Evolutionary conservation across 768 basidiomycete species (phyloP).

Genomic region (Exsudoporus frostii): DNA sequence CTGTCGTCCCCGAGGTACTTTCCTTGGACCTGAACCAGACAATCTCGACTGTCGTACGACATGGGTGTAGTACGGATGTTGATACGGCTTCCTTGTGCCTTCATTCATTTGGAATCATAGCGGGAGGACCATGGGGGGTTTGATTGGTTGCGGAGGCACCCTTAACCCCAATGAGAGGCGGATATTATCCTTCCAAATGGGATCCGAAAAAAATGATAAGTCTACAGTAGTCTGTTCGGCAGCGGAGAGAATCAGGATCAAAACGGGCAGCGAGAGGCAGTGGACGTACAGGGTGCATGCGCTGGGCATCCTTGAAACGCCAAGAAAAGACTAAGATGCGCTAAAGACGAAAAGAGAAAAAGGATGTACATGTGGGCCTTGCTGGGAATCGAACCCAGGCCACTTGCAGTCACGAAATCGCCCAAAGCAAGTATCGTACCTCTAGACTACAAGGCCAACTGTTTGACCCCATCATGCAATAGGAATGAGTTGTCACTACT

Average conservation of each 20-base stretch:
- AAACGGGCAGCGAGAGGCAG: too few relatives aligned
- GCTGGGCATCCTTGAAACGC: not conserved
- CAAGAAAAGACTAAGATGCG: not conserved
- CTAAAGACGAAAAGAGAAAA: not conserved
- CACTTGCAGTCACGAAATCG: slow-evolving; percentile 26
- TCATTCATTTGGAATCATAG: not conserved
- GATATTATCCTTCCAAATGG: not conserved
- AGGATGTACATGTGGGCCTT: slow-evolving; percentile 28
- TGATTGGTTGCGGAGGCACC: not conserved
- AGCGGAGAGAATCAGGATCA: not conserved
- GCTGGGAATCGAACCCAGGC: slow-evolving; percentile 42
- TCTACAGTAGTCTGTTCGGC: not conserved
- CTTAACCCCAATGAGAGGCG: not conserved
- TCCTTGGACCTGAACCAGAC: not conserved
- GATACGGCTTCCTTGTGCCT: not conserved
- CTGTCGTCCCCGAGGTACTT: not conserved
- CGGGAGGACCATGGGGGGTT: too few relatives aligned
- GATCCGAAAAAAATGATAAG: not conserved
- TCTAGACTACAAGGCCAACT: slow-evolving; percentile 34
- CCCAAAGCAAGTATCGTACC: slow-evolving; percentile 37
- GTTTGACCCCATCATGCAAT: rapidly evolving
- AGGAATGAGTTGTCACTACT: not conserved
- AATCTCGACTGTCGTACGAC: not conserved
- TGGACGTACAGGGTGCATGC: not conserved
- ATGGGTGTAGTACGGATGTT: not conserved